phyloP scores from a whole-genome alignment of 2,329 filamentous ascomycete genomes.

The Colletotrichum cuscutae region DNA sequence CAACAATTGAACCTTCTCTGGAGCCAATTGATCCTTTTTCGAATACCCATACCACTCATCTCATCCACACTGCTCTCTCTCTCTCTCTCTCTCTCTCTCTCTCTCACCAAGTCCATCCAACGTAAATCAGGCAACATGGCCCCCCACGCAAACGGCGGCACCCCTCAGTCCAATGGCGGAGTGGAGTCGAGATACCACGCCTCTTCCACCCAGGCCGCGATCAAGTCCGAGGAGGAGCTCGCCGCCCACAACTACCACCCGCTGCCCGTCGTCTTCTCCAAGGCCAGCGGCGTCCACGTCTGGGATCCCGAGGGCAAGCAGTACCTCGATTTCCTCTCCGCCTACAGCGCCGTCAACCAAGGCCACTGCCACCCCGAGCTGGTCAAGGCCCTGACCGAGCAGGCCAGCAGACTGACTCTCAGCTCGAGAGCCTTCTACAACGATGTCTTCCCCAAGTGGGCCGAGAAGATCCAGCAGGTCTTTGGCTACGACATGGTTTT shows the following conservation, averaged over 20 bases:
- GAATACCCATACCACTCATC: constrained; percentile 3
- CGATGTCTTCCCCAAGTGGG: constrained; percentile 96
- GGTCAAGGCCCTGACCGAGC: constrained; percentile 87
- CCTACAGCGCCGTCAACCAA: constrained; percentile 98
- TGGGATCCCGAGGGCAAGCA: constrained; percentile 97
- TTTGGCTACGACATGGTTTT: constrained; percentile 98
- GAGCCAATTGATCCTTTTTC: constrained; percentile 25
- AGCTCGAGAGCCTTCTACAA: constrained; percentile 98
- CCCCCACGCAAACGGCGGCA: constrained; percentile 63
- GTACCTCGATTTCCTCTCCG: constrained; percentile 97
- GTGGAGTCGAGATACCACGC: constrained; percentile 70
- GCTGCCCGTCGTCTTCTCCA: constrained; percentile 90
- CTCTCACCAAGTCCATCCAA: neutral
- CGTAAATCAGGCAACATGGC: constrained; percentile 57
- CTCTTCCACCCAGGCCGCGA: constrained; percentile 81
- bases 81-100: neutral
- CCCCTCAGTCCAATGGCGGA: constrained; percentile 44
- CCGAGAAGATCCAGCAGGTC: constrained; percentile 86
- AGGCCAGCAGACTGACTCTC: constrained; percentile 88
- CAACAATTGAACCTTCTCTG: constrained; percentile 18
- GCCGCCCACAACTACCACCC: constrained; percentile 99
- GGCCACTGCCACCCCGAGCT: constrained; percentile 98
- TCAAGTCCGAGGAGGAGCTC: constrained; percentile 81
- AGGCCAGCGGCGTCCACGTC: constrained; percentile 85
- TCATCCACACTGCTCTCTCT: neutral